Evolutionary conservation across 2,329 filamentous ascomycete genomes (phyloP), one percentile per base, ranked within the genome.

Genomic region (Sporothrix variecibatus): DNA sequence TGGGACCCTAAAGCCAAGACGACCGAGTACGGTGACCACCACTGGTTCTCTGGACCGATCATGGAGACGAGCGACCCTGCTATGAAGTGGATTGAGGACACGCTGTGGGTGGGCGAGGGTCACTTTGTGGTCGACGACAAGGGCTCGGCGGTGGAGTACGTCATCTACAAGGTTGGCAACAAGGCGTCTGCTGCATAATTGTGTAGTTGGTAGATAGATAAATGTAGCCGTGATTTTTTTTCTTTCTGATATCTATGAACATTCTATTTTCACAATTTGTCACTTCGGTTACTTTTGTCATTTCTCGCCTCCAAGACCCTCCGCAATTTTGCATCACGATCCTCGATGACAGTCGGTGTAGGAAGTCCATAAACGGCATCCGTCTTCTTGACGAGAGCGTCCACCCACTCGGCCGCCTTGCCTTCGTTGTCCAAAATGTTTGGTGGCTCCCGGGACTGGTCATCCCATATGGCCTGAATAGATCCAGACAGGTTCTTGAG

Each of bases 51-150:
- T 17, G 58, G 70, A 40, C 70, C 70, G 12, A 72, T 72, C 43
- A 64, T 72, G 40, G 70, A 72, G 43, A 65, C 70, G 17, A 72
- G 70, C 58, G 70, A 72, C 43, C 70, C 70, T 6, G 60, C 46
- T 15, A 11, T 53, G 23, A 72, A 72, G 23, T 72, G 70, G 70
- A 65, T 72, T 15, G 70, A 72, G 40, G 58, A 64, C 17, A 65
- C 56, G 56, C 58, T 64, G 70, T 72, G 70, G 70, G 56, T 72
- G 17, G 70, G 70, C 23, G 23, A 72, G 58, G 70, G 70, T 2
- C 56, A 20, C 12, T 72, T 72, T 65, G 60, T 72, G 15, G 71
- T 72, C 15, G 60, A 72, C 46, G 71, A 72, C 11, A 67, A 67
- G 46, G 71, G 71, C 11, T 72, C 60, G n/a, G 71, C 60, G 9